Evolutionary conservation across 257 asterid species (phyloP).

Genomic region (Nemophila menziesii): DNA sequence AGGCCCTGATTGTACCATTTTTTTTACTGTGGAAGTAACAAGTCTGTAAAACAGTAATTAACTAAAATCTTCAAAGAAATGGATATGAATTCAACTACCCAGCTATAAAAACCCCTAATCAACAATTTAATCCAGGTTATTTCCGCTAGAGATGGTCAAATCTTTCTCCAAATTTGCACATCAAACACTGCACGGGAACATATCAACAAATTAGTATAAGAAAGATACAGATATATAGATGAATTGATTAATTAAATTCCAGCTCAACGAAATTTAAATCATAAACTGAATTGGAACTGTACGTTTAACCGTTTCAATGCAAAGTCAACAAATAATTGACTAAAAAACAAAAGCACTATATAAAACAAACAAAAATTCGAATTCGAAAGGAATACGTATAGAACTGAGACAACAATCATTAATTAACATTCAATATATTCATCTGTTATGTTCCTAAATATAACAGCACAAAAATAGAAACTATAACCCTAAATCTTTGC

Average conservation of each 20-base stretch:
- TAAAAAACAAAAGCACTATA: not conserved
- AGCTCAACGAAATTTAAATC: not conserved
- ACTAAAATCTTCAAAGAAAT: not conserved
- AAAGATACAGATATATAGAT: not conserved
- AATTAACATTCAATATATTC: no score
- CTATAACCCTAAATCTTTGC: slow-evolving; percentile 1
- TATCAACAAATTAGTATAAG: not conserved
- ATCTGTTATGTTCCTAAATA: not conserved
- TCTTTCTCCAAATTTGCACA: slow-evolving; percentile 10
- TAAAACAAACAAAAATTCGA: not conserved
- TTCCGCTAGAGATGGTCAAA: slow-evolving; percentile 10
- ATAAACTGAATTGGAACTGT: not conserved
- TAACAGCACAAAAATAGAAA: not conserved
- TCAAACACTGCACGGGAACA: slow-evolving; percentile 13
- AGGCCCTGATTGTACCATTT: slow-evolving; percentile 67
- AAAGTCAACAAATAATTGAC: not conserved
- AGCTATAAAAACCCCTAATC: not conserved
- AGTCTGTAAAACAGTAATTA: slow-evolving; percentile 8
- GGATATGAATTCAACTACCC: not conserved
- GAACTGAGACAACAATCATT: not conserved
- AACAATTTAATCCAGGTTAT: slow-evolving; percentile 1
- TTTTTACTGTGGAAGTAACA: slow-evolving; percentile 5
- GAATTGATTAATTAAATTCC: no score
- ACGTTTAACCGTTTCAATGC: not conserved
- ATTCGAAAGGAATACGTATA: not conserved